phyloP scores from a whole-genome alignment of 129 eudicot genomes.

The Escallonia rubra region DNA sequence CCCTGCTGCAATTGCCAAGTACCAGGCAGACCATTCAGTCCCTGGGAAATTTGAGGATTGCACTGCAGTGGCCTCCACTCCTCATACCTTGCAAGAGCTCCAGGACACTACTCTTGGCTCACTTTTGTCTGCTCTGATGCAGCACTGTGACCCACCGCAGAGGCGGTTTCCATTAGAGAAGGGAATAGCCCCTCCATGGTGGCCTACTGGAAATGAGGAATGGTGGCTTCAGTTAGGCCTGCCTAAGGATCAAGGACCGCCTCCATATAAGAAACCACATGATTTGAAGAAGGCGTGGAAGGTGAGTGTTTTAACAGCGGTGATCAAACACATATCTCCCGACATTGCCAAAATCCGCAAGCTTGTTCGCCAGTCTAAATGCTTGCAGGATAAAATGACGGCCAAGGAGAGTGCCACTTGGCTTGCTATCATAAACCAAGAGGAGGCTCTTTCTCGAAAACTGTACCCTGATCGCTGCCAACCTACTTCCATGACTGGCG shows the following conservation, averaged over 20 bases:
- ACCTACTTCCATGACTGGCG: conserved; percentile 19
- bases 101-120: conserved; percentile 82
- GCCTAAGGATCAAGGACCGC: conserved; percentile 65
- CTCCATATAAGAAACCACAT: conserved; percentile 81
- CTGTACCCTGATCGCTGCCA: conserved; percentile 55
- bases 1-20: conserved; percentile 75
- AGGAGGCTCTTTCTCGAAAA: conserved; percentile 47
- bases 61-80: conserved; percentile 35
- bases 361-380: conserved; percentile 72
- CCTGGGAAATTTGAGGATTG: conserved; percentile 50
- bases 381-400: conserved; percentile 81
- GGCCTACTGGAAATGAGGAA: conserved; percentile 76
- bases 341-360: conserved; percentile 67
- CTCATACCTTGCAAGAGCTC: conserved; percentile 68
- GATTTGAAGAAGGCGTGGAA: conserved; percentile 79
- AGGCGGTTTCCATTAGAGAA: conserved; percentile 76
- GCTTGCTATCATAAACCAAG: conserved; percentile 67
- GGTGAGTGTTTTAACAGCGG: conserved; percentile 69
- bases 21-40: conserved; percentile 51
- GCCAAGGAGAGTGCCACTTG: conserved; percentile 80
- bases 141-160: conserved; percentile 78
- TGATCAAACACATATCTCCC: conserved; percentile 72
- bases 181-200: conserved; percentile 82
- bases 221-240: conserved; percentile 68
- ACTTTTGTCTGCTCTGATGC: conserved; percentile 73